Evolutionary conservation across 768 basidiomycete genomes (phyloP).

Genomic region (Cystobasidium ongulense): DNA sequence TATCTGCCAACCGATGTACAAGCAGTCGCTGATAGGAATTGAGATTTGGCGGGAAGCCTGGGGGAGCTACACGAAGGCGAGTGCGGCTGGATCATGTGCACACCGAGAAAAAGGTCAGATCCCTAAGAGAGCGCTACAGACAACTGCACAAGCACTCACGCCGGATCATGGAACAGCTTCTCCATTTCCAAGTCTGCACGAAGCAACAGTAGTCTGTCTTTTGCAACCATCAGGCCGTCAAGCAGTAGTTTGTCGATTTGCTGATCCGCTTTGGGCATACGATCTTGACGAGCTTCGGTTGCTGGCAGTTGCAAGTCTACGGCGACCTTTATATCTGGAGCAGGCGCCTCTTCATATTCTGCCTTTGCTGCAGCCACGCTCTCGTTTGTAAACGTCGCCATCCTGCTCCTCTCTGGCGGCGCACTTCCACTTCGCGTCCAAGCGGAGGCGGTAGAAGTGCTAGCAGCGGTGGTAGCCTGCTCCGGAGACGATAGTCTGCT

Average conservation of each 20-base stretch:
- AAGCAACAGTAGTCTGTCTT: constrained; percentile 22
- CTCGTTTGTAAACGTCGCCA: background rate
- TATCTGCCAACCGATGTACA: constrained; percentile 40
- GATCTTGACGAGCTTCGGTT: background rate
- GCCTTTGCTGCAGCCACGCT: background rate
- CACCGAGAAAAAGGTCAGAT: background rate
- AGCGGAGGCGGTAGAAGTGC: background rate
- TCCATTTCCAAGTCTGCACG: constrained; percentile 21
- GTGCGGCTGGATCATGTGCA: background rate
- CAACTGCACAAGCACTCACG: background rate
- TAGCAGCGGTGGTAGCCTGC: background rate
- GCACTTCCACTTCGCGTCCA: constrained; percentile 2
- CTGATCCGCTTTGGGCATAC: background rate
- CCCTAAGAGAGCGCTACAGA: background rate
- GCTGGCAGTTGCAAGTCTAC: background rate
- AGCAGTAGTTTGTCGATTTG: constrained; percentile 16
- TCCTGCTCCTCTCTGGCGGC: background rate
- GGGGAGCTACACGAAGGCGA: constrained; percentile 5
- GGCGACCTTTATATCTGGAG: background rate
- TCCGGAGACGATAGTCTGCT: background rate
- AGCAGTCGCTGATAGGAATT: constrained; percentile 41
- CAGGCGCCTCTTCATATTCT: background rate
- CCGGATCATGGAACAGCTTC: constrained; percentile 12
- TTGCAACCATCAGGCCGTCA: constrained; percentile 11
- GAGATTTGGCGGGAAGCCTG: constrained; percentile 28